These are phyloP conservation scores for Begonia loranthoides DNA, from an alignment of 306 rosid species.

Conservation along the genomic window DNA sequence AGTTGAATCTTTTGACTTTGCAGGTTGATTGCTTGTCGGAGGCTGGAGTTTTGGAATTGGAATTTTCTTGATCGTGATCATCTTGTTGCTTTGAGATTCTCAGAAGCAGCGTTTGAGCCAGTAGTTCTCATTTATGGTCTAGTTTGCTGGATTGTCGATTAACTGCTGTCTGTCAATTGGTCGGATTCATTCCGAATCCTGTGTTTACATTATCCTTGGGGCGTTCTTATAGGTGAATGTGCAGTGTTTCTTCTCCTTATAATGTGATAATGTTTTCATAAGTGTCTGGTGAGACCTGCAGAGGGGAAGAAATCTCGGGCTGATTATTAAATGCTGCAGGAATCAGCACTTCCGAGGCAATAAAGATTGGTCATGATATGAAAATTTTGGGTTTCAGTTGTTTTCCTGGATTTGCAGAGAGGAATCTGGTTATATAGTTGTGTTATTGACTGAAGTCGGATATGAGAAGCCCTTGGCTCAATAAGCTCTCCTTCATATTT, in stretches of 20 bases:
- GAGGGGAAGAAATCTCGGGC: slow-evolving; percentile 17
- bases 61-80: slow-evolving; percentile 7
- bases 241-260: slow-evolving; percentile 2
- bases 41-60: slow-evolving; percentile 9
- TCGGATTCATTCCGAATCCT: slow-evolving; percentile 8
- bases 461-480: slow-evolving; percentile 88
- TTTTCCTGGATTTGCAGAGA: too few species aligned
- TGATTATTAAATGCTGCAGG: slow-evolving; percentile 8
- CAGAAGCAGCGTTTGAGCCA: slow-evolving; percentile 1
- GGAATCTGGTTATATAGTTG: too few species aligned
- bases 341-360: slow-evolving; percentile 6
- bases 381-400: too few species aligned
- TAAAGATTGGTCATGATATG: slow-evolving; percentile 3
- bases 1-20: slow-evolving; percentile 27
- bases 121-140: background rate
- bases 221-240: slow-evolving; percentile 10
- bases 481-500: slow-evolving; percentile 42
- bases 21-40: slow-evolving; percentile 30
- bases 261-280: slow-evolving; percentile 31
- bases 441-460: slow-evolving; percentile 19
- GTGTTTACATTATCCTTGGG: slow-evolving; percentile 1
- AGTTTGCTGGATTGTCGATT: slow-evolving; percentile 16
- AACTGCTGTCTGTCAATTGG: slow-evolving; percentile 9
- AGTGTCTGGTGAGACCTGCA: slow-evolving; percentile 20
- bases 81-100: slow-evolving; percentile 1